These are phyloP conservation scores for Keqinozyma sinolaborantium DNA, from an alignment of 1,139 yeast genomes.

Conservation along the genomic window DNA sequence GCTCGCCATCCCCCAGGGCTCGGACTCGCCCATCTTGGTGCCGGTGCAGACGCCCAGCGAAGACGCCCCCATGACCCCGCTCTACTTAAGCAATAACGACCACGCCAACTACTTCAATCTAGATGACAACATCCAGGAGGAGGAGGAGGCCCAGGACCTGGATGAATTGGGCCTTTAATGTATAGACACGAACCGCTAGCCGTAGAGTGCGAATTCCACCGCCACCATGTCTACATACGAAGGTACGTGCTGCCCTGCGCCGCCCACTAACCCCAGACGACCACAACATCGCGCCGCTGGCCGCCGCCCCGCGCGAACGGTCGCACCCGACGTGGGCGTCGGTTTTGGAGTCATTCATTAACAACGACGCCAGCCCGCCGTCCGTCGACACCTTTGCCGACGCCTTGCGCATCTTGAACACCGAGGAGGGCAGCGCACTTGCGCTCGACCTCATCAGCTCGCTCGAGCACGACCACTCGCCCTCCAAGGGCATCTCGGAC, in stretches of 20 bases:
- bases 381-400: slow-evolving; percentile 20
- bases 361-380: slow-evolving; percentile 11
- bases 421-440: slow-evolving; percentile 29
- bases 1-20: slow-evolving; percentile 13
- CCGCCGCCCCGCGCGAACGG: slow-evolving; percentile 11
- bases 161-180: neutral
- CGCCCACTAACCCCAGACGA: slow-evolving; percentile 29
- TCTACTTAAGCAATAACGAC: slow-evolving; percentile 23
- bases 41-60: slow-evolving; percentile 46
- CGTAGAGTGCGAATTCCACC: neutral
- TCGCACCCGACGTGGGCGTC: slow-evolving; percentile 34
- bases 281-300: slow-evolving; percentile 21
- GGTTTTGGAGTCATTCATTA: slow-evolving; percentile 33
- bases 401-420: slow-evolving; percentile 29
- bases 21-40: slow-evolving; percentile 31
- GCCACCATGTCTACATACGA: slow-evolving; percentile 37
- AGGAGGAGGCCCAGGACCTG: slow-evolving; percentile 9
- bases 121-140: slow-evolving; percentile 9
- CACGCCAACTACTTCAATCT: slow-evolving; percentile 10
- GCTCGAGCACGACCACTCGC: slow-evolving; percentile 14
- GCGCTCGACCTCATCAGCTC: slow-evolving; percentile 25
- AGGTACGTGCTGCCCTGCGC: slow-evolving; percentile 27
- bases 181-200: slow-evolving; percentile 1
- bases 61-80: slow-evolving; percentile 48
- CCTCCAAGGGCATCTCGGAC: slow-evolving; percentile 57